Evolutionary conservation across 495 filamentous ascomycete species (phyloP).

Genomic region (Penicillium ochrochloron): DNA sequence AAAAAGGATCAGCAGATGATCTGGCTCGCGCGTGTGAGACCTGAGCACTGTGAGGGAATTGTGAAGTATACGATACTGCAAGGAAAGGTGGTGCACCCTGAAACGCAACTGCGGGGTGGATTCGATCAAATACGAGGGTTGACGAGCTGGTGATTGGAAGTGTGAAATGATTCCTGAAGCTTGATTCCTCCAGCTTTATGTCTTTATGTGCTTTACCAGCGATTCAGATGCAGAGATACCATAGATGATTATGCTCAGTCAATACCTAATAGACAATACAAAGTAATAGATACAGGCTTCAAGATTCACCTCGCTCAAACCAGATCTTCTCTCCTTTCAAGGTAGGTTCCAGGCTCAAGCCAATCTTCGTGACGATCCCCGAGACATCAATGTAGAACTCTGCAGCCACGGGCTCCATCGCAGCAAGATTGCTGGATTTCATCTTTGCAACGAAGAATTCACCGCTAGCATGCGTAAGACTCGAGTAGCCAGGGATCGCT

Average conservation of each 20-base stretch:
- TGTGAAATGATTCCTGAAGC: not conserved
- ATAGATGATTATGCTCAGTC: too few relatives aligned
- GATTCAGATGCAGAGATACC: not conserved
- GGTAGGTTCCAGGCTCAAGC: constrained; percentile 33
- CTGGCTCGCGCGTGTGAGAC: constrained; percentile 85
- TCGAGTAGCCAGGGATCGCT: constrained; percentile 2
- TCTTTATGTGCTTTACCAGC: not conserved
- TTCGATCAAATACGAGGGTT: constrained; percentile 79
- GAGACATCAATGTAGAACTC: constrained; percentile 44
- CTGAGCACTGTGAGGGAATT: constrained; percentile 93
- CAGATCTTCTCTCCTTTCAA: constrained; percentile 38
- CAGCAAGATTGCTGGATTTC: constrained; percentile 3
- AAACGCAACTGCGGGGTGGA: constrained; percentile 81
- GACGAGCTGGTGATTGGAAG: constrained; percentile 75
- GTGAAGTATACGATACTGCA: constrained; percentile 86
- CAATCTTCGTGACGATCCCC: constrained; percentile 38
- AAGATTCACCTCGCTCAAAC: constrained; percentile 27
- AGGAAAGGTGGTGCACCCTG: constrained; percentile 91
- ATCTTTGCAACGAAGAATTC: constrained; percentile 26
- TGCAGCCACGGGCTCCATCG: constrained; percentile 18
- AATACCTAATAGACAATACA: not conserved
- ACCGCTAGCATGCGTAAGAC: constrained; percentile 19
- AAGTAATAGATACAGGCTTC: not conserved
- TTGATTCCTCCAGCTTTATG: not conserved
- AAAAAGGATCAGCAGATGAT: constrained; percentile 78